Base-by-base conservation (phyloP, 2,329 filamentous ascomycete genomes). In the Colletotrichum sojae region DNA sequence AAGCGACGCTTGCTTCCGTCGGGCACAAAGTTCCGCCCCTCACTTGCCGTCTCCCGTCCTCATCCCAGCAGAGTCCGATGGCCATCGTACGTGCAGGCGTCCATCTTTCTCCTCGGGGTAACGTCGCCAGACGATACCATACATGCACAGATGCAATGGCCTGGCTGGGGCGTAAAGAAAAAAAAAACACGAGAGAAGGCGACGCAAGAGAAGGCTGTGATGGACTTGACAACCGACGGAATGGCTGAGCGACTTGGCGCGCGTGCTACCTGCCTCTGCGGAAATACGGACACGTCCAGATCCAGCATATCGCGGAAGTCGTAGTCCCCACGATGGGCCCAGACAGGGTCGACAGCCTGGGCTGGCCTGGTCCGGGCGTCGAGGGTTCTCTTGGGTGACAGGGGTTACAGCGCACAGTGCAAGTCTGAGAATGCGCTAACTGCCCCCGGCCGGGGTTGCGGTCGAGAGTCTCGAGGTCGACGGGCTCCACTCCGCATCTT, bases 401-500 rank as follows among this genome's bases (percentile, higher is more conserved):
- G 55, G 66, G 66, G 54, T 18, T 22, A 43, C 15, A n/a, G 2
- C 16, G 15, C 1, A 69, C 66, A 66, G 66, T 69, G 49, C 13
- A 2, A 5, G n/a, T 3, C 1, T 4, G 0, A 6, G 2, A 2
- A 1, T 15, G 20, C 62, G 62, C 61, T 56, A 55, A 66, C 66
- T 66, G 66, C 40, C 39, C 10, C n/a, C 27, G 16, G 60, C 40
- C 53, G 54, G 65, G 53, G 45, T 40, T 20, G 39, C 20, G 57
- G 46, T 60, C 18, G 45, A 36, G 9, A n/a, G 43, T 16, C 43
- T 49, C 18, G 46, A 18, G 18, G 46, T 46, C 18, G 43, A 27
- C 60, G 13, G 53, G 64, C 45, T 68, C 54, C 65, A 64, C 53
- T 53, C 48, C 60, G 53, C 39, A 51, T 31, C 53, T 53, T 46